These are phyloP conservation scores for Nakaseomyces uthaithaninus DNA, from an alignment of 1,139 yeast species.

Conservation along the genomic window DNA sequence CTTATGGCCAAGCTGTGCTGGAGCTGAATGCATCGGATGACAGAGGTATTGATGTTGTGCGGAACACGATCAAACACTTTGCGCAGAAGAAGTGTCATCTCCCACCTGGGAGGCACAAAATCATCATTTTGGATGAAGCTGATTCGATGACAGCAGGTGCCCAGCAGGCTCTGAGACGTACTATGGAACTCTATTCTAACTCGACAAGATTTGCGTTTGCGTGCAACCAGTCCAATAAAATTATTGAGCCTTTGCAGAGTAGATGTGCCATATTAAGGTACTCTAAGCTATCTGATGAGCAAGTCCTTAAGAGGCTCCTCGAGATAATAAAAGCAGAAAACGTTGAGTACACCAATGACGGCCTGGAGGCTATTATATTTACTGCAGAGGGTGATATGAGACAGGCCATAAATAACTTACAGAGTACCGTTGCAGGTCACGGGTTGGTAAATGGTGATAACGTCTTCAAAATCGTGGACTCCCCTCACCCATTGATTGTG, in stretches of 20 bases:
- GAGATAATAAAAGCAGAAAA: constrained; percentile 64
- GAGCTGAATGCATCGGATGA: constrained; percentile 96
- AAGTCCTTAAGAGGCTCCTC: constrained; percentile 67
- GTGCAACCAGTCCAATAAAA: constrained; percentile 87
- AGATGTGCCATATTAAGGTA: constrained; percentile 93
- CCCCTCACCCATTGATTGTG: constrained; percentile 88
- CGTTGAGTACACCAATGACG: constrained; percentile 79
- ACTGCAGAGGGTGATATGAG: constrained; percentile 99
- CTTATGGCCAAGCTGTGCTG: constrained; percentile 72
- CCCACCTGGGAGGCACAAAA: constrained; percentile 75
- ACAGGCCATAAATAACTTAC: constrained; percentile 90
- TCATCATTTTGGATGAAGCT: constrained; percentile 87
- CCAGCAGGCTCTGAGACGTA: constrained; percentile 92
- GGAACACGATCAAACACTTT: constrained; percentile 86
- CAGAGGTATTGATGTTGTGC: constrained; percentile 89
- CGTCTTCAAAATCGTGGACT: constrained; percentile 91
- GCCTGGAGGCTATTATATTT: constrained; percentile 87
- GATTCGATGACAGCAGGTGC: constrained; percentile 92
- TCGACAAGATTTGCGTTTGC: constrained; percentile 97
- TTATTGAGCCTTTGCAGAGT: constrained; percentile 92
- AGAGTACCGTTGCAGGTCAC: constrained; percentile 90
- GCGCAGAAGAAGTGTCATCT: constrained; percentile 83
- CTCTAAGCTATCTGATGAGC: constrained; percentile 72
- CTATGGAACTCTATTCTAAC: constrained; percentile 92
- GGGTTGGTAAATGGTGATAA: constrained; percentile 82